These are phyloP conservation scores for Fusarium sp. DNA, from an alignment of 2,329 filamentous ascomycete genomes.

Conservation along the genomic window DNA sequence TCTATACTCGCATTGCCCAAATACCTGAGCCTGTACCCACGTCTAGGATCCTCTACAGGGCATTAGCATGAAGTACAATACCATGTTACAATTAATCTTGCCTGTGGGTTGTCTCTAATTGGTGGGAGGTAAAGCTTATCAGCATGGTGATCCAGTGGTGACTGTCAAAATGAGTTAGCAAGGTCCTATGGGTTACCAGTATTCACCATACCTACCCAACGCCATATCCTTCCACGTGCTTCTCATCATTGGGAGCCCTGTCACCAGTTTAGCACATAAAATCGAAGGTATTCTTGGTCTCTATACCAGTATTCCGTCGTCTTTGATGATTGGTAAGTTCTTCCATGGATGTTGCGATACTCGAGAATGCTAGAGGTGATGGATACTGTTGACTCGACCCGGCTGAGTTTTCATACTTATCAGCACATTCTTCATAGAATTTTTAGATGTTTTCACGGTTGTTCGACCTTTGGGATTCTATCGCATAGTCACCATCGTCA, in stretches of 20 bases:
- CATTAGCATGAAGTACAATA: background rate
- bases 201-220: background rate
- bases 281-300: background rate
- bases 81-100: background rate
- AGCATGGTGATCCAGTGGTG: slow-evolving; percentile 15
- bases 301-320: background rate
- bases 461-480: background rate
- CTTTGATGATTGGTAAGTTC: background rate
- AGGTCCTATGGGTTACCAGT: background rate
- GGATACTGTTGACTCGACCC: background rate
- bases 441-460: background rate
- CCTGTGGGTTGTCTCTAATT: slow-evolving; percentile 12
- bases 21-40: background rate
- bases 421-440: background rate
- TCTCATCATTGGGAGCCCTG: background rate
- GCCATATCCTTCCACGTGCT: background rate
- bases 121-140: slow-evolving; percentile 8
- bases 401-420: background rate
- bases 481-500: background rate
- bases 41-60: background rate
- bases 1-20: background rate
- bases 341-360: background rate
- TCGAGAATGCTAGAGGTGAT: slow-evolving; percentile 1
- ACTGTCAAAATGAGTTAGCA: background rate
- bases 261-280: background rate